These are phyloP conservation scores for Talaromyces albobiverticillius DNA, from an alignment of 2,329 filamentous ascomycete genomes.

Conservation along the genomic window DNA sequence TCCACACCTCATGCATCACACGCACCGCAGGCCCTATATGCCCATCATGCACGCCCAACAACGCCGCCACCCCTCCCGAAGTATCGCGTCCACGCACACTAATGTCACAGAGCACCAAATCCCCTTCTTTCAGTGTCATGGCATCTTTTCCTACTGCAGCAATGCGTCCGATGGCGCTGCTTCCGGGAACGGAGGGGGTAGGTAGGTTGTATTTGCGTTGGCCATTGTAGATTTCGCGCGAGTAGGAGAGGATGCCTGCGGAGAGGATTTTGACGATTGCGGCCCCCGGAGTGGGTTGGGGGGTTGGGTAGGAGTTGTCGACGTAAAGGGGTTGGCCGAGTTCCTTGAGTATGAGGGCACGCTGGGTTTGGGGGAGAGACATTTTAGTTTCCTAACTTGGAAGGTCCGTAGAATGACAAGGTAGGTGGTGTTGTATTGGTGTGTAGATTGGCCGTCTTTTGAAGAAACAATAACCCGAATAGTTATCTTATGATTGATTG, in stretches of 20 bases:
- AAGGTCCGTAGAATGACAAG: too few relatives aligned
- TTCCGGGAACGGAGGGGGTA: constrained; percentile 9
- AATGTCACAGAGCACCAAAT: constrained; percentile 12
- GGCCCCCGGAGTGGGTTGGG: constrained; percentile 1
- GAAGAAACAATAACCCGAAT: too few relatives aligned
- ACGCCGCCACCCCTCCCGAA: not conserved
- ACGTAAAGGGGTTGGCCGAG: constrained; percentile 6
- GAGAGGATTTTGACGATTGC: constrained; percentile 9
- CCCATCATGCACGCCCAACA: constrained; percentile 12
- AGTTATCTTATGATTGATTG: too few relatives aligned
- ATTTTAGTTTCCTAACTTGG: too few relatives aligned
- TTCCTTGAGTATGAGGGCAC: constrained; percentile 8
- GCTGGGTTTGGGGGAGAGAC: constrained; percentile 2
- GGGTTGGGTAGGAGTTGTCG: not conserved
- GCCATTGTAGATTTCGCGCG: constrained; percentile 12
- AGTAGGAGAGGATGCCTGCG: constrained; percentile 5
- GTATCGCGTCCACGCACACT: constrained; percentile 4
- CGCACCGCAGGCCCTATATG: not conserved
- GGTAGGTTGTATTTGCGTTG: constrained; percentile 1
- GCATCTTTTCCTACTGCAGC: constrained; percentile 3
- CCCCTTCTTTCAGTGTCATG: not conserved
- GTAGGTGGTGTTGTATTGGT: too few relatives aligned
- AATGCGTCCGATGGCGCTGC: constrained; percentile 10
- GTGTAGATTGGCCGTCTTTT: too few relatives aligned
- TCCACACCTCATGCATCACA: constrained; percentile 12